Percentiles rank a stretch among this genome's conserved stretches.
Evolutionary conservation across 805 yeast genomes (phyloP).

Genomic region (Jamesozyma spencerorum): DNA sequence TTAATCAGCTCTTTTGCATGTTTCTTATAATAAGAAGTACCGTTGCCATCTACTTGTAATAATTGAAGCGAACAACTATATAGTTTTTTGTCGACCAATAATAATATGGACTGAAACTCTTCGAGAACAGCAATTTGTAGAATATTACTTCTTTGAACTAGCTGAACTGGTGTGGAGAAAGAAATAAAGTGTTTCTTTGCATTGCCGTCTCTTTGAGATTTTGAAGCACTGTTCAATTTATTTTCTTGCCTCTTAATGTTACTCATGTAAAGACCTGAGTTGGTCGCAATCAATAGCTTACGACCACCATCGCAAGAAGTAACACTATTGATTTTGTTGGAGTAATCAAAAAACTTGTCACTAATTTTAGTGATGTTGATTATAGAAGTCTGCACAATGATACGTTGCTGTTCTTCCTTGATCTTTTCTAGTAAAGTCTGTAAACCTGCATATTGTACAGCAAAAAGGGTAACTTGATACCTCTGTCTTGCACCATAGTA

Average conservation of each 20-base stretch:
- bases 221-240: constrained; percentile 25
- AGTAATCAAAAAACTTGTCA: constrained; percentile 63
- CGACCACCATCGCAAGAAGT: constrained; percentile 93
- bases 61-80: constrained; percentile 73
- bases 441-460: constrained; percentile 46
- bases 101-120: constrained; percentile 75
- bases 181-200: constrained; percentile 38
- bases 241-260: constrained; percentile 45
- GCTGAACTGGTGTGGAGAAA: constrained; percentile 64
- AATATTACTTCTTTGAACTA: constrained; percentile 65
- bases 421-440: constrained; percentile 74
- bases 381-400: constrained; percentile 66
- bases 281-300: constrained; percentile 83
- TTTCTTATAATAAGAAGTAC: constrained; percentile 40
- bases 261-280: constrained; percentile 78
- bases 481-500: constrained; percentile 32
- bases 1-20: constrained; percentile 69
- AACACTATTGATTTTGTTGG: constrained; percentile 77
- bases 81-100: constrained; percentile 72
- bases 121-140: constrained; percentile 87
- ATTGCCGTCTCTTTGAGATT: constrained; percentile 24
- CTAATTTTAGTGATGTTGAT: constrained; percentile 70
- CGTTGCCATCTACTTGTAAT: constrained; percentile 31
- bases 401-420: constrained; percentile 64
- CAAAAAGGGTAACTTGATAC: constrained; percentile 36